These are phyloP conservation scores for Ophiorrhiza pumila DNA, from an alignment of 257 asterid genomes.

Conservation along the genomic window DNA sequence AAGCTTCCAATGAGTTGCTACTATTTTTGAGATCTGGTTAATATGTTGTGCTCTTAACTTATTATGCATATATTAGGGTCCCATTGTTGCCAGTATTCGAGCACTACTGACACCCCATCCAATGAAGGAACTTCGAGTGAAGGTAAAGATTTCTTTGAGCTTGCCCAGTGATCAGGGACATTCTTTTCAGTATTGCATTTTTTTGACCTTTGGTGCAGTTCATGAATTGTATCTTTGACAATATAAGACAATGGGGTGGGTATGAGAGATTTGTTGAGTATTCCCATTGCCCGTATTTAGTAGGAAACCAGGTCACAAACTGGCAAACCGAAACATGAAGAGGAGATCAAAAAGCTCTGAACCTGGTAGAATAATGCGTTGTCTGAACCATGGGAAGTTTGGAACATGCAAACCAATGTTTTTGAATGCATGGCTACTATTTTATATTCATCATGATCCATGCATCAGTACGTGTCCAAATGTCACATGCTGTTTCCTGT, in stretches of 20 bases:
- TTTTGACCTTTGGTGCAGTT: not conserved
- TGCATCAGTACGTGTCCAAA: not conserved
- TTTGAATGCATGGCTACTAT: not conserved
- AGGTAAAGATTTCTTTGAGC: slow-evolving; percentile 45
- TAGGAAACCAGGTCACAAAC: not conserved
- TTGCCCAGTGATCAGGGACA: not conserved
- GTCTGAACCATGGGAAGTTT: not conserved
- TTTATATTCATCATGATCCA: not conserved
- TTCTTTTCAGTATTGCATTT: not conserved
- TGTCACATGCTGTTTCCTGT: not conserved
- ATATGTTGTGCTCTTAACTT: slow-evolving; percentile 12
- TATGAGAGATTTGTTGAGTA: not conserved
- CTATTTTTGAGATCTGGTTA: slow-evolving; percentile 13
- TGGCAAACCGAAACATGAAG: not conserved
- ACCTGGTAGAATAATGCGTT: not conserved
- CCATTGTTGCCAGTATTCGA: slow-evolving; percentile 81
- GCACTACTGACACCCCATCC: slow-evolving; percentile 97
- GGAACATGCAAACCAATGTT: not conserved
- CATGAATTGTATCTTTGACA: not conserved
- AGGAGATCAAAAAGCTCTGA: not conserved
- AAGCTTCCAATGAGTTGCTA: slow-evolving; percentile 18
- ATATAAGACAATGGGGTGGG: not conserved
- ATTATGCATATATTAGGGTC: slow-evolving; percentile 55
- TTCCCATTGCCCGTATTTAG: no score
- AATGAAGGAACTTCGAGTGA: slow-evolving; percentile 97